Conservation (phyloP, 768 basidiomycete genomes). For the Mycena venus region DNA sequence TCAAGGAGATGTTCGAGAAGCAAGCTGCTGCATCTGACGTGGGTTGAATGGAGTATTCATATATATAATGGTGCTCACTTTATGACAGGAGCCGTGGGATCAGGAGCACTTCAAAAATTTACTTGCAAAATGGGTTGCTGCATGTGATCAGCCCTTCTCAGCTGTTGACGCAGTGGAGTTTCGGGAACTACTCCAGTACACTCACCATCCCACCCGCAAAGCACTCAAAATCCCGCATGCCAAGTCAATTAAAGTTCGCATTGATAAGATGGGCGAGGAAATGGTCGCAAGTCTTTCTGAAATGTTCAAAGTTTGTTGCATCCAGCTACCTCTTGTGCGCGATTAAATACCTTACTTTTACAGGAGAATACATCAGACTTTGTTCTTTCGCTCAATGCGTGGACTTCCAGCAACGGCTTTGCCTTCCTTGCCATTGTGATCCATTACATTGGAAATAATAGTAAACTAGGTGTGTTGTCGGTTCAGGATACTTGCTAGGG, state of each 20-base stretch:
- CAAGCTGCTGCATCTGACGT: not conserved
- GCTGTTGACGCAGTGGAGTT: not conserved
- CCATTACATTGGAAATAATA: not conserved
- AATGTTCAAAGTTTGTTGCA: not conserved
- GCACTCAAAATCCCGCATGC: not conserved
- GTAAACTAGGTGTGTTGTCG: not conserved
- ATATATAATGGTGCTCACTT: not conserved
- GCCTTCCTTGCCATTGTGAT: too few species aligned
- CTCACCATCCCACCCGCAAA: not conserved
- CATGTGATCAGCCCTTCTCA: not conserved
- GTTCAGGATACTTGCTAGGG: too few species aligned
- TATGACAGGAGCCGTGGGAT: not conserved
- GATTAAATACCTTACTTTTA: not conserved
- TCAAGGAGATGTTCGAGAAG: not conserved
- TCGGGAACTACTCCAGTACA: not conserved
- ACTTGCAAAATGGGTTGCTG: not conserved
- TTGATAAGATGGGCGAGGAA: not conserved
- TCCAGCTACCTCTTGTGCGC: not conserved
- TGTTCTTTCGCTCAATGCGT: not conserved
- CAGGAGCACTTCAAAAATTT: not conserved
- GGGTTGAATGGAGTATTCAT: not conserved
- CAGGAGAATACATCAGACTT: not conserved
- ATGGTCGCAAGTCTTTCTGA: not conserved
- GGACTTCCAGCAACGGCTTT: not conserved
- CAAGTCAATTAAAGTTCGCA: not conserved